Base-by-base conservation (phyloP, 2,329 filamentous ascomycete species). In the Fusarium nanum region DNA sequence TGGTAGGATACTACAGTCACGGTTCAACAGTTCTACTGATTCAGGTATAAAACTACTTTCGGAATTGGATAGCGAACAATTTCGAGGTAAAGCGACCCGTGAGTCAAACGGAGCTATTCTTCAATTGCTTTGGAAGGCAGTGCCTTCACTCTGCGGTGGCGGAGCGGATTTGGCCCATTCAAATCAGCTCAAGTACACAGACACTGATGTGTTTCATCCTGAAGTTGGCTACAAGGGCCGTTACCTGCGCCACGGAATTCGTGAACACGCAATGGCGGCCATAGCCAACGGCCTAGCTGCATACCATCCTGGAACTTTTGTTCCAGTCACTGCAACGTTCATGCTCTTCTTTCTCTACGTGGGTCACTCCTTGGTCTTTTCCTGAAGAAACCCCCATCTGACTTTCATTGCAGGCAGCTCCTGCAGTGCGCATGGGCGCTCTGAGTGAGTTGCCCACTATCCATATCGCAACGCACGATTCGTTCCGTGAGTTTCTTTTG, bases 131-230 rank as follows among this genome's bases (percentile, higher is more conserved):
- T 76, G 70, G 73, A 71, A 68, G 28, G 46, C 53, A 7, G 45
- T 56, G 27, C 58, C 67, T 11, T 55, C 64, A 9, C 27, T 77
- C 11, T 73, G 60, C 18, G 75, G 73, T 12, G 75, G 75, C 0
- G 81, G 84, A 1, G 79, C 84, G 46, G 78, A 81, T 57, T 83
- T 85, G 53, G 76, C 81, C 45, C 78, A 86, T 50, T 77, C 80
- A 7, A 78, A 88, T 10, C 77, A 82, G 8, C 82, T 87, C 11
- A 14, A 20, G 6, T 45, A 45, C 13, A n/a, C 12, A 10, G 11
- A 22, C 10, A 4, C 8, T 3, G 18, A 40, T 8, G 48, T 37
- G 4, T 52, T 37, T n/a, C 1, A 80, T 81, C 7, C 76, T 82
- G 10, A 85, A 10, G 16, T 25, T 12, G 34, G 34, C 8, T 25